Percentiles rank a stretch among this genome's conserved stretches.
These are phyloP conservation scores for Lecanicillium sp. DNA, from an alignment of 2,329 filamentous ascomycete genomes.

Conservation along the genomic window DNA sequence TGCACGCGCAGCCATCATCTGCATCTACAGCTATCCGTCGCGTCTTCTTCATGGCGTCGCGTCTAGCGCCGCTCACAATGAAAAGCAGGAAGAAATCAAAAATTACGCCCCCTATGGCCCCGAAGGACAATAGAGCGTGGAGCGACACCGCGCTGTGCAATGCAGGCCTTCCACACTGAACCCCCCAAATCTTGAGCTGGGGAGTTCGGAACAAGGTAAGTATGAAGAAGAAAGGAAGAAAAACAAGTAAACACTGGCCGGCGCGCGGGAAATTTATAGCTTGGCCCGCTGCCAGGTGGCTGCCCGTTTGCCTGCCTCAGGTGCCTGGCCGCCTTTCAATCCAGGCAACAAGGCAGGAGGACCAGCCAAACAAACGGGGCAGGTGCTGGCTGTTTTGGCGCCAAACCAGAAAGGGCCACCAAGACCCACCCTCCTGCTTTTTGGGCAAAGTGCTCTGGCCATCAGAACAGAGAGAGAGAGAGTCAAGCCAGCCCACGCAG, in stretches of 20 bases:
- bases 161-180: conserved; percentile 45
- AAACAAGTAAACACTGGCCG: conserved; percentile 17
- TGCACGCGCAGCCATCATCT: too few species aligned
- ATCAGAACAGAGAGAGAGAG: background rate
- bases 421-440: background rate
- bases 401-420: background rate
- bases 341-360: conserved; percentile 13
- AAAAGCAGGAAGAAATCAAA: conserved; percentile 44
- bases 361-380: conserved; percentile 16
- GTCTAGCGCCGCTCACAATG: conserved; percentile 36
- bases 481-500: too few species aligned
- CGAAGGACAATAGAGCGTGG: conserved; percentile 47
- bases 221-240: conserved; percentile 41
- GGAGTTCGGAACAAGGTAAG: conserved; percentile 45
- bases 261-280: conserved; percentile 28
- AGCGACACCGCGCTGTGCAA: conserved; percentile 50
- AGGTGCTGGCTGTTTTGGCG: too few species aligned
- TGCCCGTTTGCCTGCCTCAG: too few species aligned
- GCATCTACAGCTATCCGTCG: too few species aligned
- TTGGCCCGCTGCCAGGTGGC: conserved; percentile 1
- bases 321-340: conserved; percentile 21
- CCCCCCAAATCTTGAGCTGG: conserved; percentile 40
- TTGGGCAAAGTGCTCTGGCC: background rate
- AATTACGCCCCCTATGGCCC: conserved; percentile 49
- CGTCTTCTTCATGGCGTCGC: conserved; percentile 40